Evolutionary conservation across 177 flowering plant species (phyloP).

Genomic region (Vitis hybrid): DNA sequence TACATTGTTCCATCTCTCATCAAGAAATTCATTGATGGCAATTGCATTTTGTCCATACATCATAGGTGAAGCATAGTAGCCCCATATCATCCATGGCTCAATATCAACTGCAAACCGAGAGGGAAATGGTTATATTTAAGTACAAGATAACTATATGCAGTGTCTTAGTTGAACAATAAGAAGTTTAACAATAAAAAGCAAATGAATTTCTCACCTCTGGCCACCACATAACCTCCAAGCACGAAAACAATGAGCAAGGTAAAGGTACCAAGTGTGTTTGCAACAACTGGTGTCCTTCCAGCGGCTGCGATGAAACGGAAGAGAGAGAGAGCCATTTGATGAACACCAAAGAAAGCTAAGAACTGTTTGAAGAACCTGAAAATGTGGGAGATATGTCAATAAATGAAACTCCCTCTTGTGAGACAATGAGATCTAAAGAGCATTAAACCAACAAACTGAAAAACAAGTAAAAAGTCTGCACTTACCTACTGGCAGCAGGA

Average conservation of each 20-base stretch:
- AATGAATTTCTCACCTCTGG: slow-evolving; percentile 24
- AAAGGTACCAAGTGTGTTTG: slow-evolving; percentile 25
- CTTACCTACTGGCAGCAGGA: slow-evolving; percentile 46
- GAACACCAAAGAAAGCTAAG: slow-evolving; percentile 23
- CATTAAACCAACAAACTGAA: neutral
- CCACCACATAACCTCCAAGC: slow-evolving; percentile 33
- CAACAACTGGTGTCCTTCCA: slow-evolving; percentile 29
- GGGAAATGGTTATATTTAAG: too few species aligned
- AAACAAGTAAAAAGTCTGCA: neutral
- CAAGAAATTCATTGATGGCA: slow-evolving; percentile 32
- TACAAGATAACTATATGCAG: too few species aligned
- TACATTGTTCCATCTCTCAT: slow-evolving; percentile 21
- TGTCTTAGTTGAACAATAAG: neutral
- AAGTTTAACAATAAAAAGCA: neutral
- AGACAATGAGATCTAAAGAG: neutral
- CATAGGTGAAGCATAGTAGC: slow-evolving; percentile 40
- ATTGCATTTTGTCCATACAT: slow-evolving; percentile 46
- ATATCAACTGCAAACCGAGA: slow-evolving; percentile 26
- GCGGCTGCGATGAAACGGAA: slow-evolving; percentile 34
- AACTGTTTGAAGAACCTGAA: slow-evolving; percentile 31
- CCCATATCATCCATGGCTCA: slow-evolving; percentile 42
- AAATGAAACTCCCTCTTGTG: neutral
- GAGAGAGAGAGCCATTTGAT: slow-evolving; percentile 34
- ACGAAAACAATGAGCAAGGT: slow-evolving; percentile 22
- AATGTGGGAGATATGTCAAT: neutral